Evolutionary conservation across 352 stramenopile species (phyloP).

Genomic region (Elongisporangium undulatum): DNA sequence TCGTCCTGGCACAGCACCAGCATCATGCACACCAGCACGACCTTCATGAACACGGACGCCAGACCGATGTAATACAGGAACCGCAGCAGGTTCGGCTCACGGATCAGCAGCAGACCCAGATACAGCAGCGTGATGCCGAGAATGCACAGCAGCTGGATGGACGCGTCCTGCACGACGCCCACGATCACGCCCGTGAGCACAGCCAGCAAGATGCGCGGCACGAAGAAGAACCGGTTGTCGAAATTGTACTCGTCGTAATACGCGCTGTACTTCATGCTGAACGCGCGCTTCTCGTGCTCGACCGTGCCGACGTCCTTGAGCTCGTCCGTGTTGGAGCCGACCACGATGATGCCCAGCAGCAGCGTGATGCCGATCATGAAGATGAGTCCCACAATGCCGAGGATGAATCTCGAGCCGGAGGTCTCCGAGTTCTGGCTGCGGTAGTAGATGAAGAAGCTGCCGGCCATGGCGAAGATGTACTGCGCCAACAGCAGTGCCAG

Average conservation of each 20-base stretch:
- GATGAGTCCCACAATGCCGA: conserved; percentile 43
- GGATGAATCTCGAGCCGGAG: conserved; percentile 24
- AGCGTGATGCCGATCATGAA: conserved; percentile 48
- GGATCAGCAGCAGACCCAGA: conserved; percentile 57
- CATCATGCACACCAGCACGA: conserved; percentile 79
- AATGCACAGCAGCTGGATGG: conserved; percentile 70
- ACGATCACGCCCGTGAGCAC: conserved; percentile 69
- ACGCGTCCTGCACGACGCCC: conserved; percentile 60
- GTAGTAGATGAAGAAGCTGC: conserved; percentile 66
- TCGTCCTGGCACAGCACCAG: conserved; percentile 73
- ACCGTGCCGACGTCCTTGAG: conserved; percentile 71
- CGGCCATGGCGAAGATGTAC: conserved; percentile 86
- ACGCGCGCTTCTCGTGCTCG: conserved; percentile 71
- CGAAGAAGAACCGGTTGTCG: conserved; percentile 87
- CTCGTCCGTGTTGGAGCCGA: conserved; percentile 60
- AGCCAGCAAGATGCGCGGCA: conserved; percentile 68
- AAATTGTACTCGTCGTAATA: conserved; percentile 91
- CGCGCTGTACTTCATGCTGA: conserved; percentile 78
- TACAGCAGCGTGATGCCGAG: conserved; percentile 67
- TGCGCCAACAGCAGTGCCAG: conserved; percentile 71
- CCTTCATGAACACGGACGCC: conserved; percentile 74
- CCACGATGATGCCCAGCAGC: conserved; percentile 62
- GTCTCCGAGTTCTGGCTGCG: conserved; percentile 24
- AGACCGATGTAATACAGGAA: conserved; percentile 85
- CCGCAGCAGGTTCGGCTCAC: conserved; percentile 71